Base-by-base conservation (phyloP, 306 rosid species). In the Quercus dentata region DNA sequence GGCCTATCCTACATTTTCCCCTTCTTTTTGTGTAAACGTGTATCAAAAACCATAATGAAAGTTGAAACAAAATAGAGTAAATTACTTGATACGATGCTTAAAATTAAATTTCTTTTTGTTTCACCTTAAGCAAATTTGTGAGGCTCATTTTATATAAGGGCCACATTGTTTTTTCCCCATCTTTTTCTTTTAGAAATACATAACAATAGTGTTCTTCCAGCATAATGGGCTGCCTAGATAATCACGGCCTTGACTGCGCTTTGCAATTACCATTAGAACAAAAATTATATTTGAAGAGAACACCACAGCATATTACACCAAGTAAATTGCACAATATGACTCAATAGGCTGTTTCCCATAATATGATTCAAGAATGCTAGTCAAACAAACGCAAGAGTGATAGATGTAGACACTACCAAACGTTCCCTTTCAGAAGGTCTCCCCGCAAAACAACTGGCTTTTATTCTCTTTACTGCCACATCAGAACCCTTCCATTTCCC, bases 401-500 rank as follows among this genome's bases (percentile, higher is more conserved):
- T 77, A 78, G 78, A 80, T 73, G 59, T 6, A 20, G 78, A 81
- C 38, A 68, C 69, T 96, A 96, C 99, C 99, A 96, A 73, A 75
- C 97, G 93, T 74, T 92, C 94, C 82, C 99, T 91, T 90, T 96
- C 99, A 1, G 92, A 91, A 11, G 99, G 99, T 75, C 93, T 91
- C 85, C 98, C 98, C 25, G 98, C 81, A 88, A 96, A 96, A 86
- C 99, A 96, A 83, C 99, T 96, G 64, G 98, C 94, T 78, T 96
- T 96, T 74, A 96, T 96, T 84, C 97, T 91, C 91, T 96, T 96
- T 74, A 96, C 86, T 64, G 99, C 99, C 52, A 96, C 97, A 72
- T 96, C 97, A 82, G 99, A 93, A 74, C 99, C 99, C 86, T 86
- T 91, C 99, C 99, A 96, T 86, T 96, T 96, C 77, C 99, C 99